A percentile compares a stretch with the other conserved stretches of the same genome.
phyloP scores from a whole-genome alignment of 306 rosid species.

The Myrica gale region DNA sequence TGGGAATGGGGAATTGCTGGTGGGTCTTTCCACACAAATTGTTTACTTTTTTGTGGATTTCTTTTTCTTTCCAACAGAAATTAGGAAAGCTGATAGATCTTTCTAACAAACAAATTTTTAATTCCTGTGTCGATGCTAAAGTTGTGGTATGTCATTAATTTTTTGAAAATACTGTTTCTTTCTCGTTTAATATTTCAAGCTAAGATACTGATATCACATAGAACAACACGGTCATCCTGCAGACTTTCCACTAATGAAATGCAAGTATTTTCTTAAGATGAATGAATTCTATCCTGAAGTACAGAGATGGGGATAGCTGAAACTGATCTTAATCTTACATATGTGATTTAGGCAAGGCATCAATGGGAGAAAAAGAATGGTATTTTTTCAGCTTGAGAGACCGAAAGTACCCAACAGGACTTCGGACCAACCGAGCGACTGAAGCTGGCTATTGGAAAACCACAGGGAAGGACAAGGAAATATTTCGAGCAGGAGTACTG shows the following conservation, averaged over 20 bases:
- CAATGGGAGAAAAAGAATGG: conserved; percentile 93
- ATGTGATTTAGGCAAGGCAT: conserved; percentile 61
- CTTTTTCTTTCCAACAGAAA: not conserved
- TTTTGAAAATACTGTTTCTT: not conserved
- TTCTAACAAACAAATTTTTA: not conserved
- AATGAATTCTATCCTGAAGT: not conserved
- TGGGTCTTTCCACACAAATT: not conserved
- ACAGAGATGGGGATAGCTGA: not conserved
- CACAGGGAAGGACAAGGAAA: conserved; percentile 91
- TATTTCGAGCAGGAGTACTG: conserved; percentile 47
- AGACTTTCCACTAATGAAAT: not conserved
- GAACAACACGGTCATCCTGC: not conserved
- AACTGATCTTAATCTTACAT: not conserved
- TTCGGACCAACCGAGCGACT: conserved; percentile 82
- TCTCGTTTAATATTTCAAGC: not conserved
- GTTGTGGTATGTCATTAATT: not conserved
- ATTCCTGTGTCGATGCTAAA: no score
- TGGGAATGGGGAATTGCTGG: no score
- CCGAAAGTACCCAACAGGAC: conserved; percentile 86
- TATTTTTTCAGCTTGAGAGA: conserved; percentile 83
- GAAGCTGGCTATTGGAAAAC: conserved; percentile 97
- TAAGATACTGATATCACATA: not conserved
- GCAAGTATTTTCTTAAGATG: no score
- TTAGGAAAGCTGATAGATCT: not conserved
- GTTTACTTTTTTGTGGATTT: not conserved